These are phyloP conservation scores for Kodamaea sagamina DNA, from an alignment of 805 yeast genomes.

Conservation along the genomic window DNA sequence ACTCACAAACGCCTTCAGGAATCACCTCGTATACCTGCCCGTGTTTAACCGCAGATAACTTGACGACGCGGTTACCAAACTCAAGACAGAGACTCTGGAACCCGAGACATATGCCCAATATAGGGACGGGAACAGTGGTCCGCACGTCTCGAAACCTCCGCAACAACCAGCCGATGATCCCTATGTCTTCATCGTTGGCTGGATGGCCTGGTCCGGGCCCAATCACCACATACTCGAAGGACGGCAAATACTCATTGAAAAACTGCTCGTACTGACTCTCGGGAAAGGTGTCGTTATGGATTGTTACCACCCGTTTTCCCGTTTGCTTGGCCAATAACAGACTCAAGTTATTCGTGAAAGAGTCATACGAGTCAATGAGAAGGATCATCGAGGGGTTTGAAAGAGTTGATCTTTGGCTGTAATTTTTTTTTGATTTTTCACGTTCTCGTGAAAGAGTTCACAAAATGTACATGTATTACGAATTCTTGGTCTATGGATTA, in stretches of 20 bases:
- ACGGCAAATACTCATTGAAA: constrained; percentile 45
- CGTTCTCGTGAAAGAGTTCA: too few species aligned
- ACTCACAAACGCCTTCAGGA: constrained; percentile 39
- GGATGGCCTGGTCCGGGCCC: constrained; percentile 99
- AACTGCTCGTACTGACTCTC: constrained; percentile 32
- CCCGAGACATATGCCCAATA: constrained; percentile 91
- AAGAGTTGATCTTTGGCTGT: not conserved
- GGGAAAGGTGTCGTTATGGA: constrained; percentile 61
- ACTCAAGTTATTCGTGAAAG: constrained; percentile 83
- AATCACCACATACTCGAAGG: constrained; percentile 73
- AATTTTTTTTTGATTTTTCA: not conserved
- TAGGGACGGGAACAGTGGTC: constrained; percentile 46
- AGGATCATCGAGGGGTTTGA: constrained; percentile 48
- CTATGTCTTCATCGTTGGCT: constrained; percentile 58
- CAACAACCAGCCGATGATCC: constrained; percentile 65
- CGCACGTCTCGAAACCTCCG: constrained; percentile 21
- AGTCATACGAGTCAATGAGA: constrained; percentile 90
- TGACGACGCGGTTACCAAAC: constrained; percentile 56
- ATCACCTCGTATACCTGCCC: constrained; percentile 74
- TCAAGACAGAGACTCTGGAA: constrained; percentile 77
- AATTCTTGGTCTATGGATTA: too few species aligned
- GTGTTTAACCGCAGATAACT: constrained; percentile 66
- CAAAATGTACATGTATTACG: too few species aligned
- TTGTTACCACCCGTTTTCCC: constrained; percentile 50
- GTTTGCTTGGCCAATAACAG: constrained; percentile 59